Evolutionary conservation across 2,329 filamentous ascomycete genomes (phyloP).

Genomic region (Claviceps sp.): DNA sequence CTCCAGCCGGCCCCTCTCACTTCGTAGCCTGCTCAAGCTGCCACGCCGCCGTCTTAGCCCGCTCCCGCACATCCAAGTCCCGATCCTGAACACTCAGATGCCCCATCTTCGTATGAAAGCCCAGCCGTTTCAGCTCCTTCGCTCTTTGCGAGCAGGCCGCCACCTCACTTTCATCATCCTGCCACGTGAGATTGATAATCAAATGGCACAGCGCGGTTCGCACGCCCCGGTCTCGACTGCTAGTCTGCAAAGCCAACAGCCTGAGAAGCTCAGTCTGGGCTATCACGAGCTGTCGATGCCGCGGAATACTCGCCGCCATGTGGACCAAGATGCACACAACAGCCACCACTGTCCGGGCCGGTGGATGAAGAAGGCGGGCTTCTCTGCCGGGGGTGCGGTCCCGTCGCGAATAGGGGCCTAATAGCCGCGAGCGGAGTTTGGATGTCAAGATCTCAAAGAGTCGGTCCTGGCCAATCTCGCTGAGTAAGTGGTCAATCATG

Average conservation of each 20-base stretch:
- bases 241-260: constrained; percentile 59
- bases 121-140: constrained; percentile 54
- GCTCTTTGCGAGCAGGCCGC: constrained; percentile 54
- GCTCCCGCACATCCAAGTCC: constrained; percentile 71
- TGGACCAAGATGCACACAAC: constrained; percentile 78
- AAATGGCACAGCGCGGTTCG: constrained; percentile 71
- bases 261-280: constrained; percentile 64
- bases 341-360: constrained; percentile 59
- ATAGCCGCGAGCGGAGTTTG: constrained; percentile 54
- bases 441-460: constrained; percentile 70
- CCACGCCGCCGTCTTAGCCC: constrained; percentile 66
- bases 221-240: constrained; percentile 58
- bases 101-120: constrained; percentile 55
- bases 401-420: constrained; percentile 39
- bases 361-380: constrained; percentile 40
- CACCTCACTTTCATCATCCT: constrained; percentile 59
- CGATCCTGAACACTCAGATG: constrained; percentile 49
- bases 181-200: constrained; percentile 72
- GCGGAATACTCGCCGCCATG: constrained; percentile 68
- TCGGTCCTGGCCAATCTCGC: constrained; percentile 58
- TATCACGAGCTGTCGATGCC: constrained; percentile 66
- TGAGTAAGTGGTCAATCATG: constrained; percentile 79
- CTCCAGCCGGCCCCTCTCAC: neutral
- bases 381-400: constrained; percentile 21
- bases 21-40: constrained; percentile 44